A percentile compares a stretch with the other conserved stretches of the same genome.
Evolutionary conservation across 345 rosid genomes (phyloP).

Genomic region (Clausena lansium): DNA sequence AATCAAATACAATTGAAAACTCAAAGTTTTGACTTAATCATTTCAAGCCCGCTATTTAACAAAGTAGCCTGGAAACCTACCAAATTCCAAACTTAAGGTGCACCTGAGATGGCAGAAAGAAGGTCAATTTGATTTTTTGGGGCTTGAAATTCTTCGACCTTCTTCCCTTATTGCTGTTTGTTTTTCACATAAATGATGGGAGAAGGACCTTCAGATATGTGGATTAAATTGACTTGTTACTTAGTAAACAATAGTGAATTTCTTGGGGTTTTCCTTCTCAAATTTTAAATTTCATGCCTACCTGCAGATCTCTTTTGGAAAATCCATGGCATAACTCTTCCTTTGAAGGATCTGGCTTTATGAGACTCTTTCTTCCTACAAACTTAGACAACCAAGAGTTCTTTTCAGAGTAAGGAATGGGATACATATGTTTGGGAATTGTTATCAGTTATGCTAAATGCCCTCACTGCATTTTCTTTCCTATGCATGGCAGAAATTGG

Average conservation of each 20-base stretch:
- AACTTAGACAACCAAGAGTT: constrained; percentile 81
- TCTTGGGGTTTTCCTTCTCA: background rate
- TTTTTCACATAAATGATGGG: background rate
- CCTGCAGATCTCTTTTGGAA: constrained; percentile 76
- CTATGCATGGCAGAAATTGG: constrained; percentile 67
- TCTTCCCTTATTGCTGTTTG: background rate
- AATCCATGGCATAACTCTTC: constrained; percentile 98
- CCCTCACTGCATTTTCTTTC: constrained; percentile 10
- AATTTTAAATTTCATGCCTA: constrained; percentile 15
- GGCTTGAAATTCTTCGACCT: background rate
- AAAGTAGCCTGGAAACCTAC: constrained; percentile 3
- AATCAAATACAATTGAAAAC: background rate
- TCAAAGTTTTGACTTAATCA: background rate
- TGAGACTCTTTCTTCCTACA: constrained; percentile 91
- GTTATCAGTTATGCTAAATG: constrained; percentile 7
- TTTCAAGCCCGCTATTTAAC: background rate
- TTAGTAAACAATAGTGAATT: constrained; percentile 6
- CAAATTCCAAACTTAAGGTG: background rate
- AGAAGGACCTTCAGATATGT: background rate
- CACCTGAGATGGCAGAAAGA: background rate
- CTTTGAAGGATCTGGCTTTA: constrained; percentile 96
- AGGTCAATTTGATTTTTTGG: background rate
- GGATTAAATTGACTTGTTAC: background rate
- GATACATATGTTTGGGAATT: constrained; percentile 5
- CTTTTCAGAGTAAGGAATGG: constrained; percentile 68